phyloP scores from a whole-genome alignment of 179 eudicot genomes.

The Silene vulgaris region DNA sequence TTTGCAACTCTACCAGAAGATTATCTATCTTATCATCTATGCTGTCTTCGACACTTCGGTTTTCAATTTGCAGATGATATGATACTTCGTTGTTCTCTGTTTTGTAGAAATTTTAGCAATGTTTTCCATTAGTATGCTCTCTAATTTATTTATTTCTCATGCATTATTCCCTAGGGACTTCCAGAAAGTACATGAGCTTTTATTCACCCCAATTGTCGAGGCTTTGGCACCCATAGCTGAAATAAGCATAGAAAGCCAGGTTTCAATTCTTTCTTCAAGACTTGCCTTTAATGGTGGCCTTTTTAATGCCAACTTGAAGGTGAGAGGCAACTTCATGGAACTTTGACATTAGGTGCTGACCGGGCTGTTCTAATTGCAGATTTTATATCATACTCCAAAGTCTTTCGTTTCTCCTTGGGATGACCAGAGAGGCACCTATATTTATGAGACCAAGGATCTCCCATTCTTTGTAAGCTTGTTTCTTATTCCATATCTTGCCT shows the following conservation, averaged over 20 bases:
- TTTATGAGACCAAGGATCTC: conserved; percentile 77
- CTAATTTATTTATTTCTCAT: conserved; percentile 14
- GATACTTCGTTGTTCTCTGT: not conserved
- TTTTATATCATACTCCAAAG: conserved; percentile 89
- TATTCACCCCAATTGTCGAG: conserved; percentile 63
- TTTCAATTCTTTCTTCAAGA: conserved; percentile 23
- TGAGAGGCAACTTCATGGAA: conserved; percentile 2
- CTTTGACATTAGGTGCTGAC: conserved; percentile 20
- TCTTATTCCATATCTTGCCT: conserved; percentile 12
- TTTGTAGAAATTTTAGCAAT: conserved; percentile 2
- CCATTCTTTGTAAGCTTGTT: conserved; percentile 84
- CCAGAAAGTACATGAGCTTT: conserved; percentile 55
- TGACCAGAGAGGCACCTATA: conserved; percentile 51
- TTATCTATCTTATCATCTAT: not conserved
- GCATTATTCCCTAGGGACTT: conserved; percentile 62
- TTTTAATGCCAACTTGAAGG: not conserved
- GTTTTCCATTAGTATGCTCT: not conserved
- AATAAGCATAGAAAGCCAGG: conserved; percentile 92
- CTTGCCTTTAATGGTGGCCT: conserved; percentile 5
- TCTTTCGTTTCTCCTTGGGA: conserved; percentile 79
- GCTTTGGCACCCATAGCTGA: conserved; percentile 78
- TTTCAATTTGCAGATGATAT: conserved; percentile 3
- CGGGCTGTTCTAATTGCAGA: conserved; percentile 48
- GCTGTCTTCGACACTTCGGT: conserved; percentile 1
- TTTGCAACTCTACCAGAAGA: not conserved